phyloP scores from a whole-genome alignment of 208 protist species.

The Porcisia hertigi region DNA sequence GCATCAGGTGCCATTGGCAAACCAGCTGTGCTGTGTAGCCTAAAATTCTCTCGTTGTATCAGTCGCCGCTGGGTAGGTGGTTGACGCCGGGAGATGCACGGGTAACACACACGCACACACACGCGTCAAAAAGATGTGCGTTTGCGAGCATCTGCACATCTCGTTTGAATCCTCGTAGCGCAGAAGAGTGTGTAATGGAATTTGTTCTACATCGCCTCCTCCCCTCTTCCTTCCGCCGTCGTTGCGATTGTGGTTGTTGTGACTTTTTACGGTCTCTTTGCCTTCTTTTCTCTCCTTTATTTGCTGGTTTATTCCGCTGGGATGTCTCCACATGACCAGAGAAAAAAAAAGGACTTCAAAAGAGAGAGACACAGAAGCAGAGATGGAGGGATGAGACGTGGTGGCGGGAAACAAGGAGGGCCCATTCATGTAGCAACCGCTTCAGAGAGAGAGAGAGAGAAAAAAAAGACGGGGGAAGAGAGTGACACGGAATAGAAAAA shows the following conservation, averaged over 20 bases:
- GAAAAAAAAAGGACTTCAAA: not conserved
- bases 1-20: not conserved
- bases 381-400: not conserved
- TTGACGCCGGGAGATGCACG: not conserved
- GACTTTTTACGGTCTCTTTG: not conserved
- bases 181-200: not conserved
- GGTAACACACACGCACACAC: not conserved
- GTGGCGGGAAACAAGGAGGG: not conserved
- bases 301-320: not conserved
- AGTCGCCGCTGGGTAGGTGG: not conserved
- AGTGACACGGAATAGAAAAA: not conserved
- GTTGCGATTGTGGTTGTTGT: too few relatives aligned
- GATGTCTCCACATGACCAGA: not conserved
- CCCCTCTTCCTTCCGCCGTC: too few relatives aligned
- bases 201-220: not conserved
- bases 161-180: not conserved
- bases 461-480: not conserved
- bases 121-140: not conserved
- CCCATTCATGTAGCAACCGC: not conserved
- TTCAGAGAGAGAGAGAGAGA: not conserved
- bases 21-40: not conserved
- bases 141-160: not conserved
- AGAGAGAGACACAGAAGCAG: not conserved
- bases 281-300: not conserved
- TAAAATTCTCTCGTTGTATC: not conserved